These are phyloP conservation scores for Arxiozyma bovina DNA, from an alignment of 1,139 yeast genomes.

Conservation along the genomic window DNA sequence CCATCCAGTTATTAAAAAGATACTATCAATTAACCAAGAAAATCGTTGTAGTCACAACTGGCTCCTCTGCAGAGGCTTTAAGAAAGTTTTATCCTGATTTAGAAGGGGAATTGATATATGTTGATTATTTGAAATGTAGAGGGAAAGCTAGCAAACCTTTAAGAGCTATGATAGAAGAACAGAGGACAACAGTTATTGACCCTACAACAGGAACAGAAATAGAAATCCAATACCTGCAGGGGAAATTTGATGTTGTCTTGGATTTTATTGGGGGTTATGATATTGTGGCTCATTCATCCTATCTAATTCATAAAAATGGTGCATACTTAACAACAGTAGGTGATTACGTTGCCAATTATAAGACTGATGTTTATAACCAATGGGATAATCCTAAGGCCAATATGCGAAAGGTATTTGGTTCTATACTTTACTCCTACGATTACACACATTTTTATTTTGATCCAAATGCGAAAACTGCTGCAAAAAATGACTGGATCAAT, in stretches of 20 bases:
- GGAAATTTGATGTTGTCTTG: conserved; percentile 37
- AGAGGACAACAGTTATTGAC: conserved; percentile 22
- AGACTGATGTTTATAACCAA: conserved; percentile 30
- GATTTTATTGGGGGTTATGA: conserved; percentile 45
- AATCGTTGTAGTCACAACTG: conserved; percentile 39
- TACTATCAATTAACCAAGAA: conserved; percentile 37
- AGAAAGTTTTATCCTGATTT: conserved; percentile 24
- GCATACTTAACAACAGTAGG: conserved; percentile 50
- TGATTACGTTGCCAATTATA: conserved; percentile 37
- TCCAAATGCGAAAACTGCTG: conserved; percentile 24
- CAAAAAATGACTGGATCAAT: conserved; percentile 29
- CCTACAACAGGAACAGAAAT: conserved; percentile 21
- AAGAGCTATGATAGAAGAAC: conserved; percentile 22
- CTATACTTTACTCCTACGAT: conserved; percentile 30
- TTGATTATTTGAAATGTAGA: conserved; percentile 26
- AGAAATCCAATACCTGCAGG: conserved; percentile 25
- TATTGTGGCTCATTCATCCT: conserved; percentile 27
- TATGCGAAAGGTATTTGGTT: conserved; percentile 33
- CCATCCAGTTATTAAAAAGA: conserved; percentile 48
- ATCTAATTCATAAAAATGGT: conserved; percentile 36
- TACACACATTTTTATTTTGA: conserved; percentile 32
- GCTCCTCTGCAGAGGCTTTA: conserved; percentile 29
- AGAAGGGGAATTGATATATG: conserved; percentile 25
- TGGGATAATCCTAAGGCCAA: conserved; percentile 34
- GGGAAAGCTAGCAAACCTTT: conserved; percentile 27